Base-by-base conservation (phyloP, 108 stramenopile species). In the Cyclotella cryptica region DNA sequence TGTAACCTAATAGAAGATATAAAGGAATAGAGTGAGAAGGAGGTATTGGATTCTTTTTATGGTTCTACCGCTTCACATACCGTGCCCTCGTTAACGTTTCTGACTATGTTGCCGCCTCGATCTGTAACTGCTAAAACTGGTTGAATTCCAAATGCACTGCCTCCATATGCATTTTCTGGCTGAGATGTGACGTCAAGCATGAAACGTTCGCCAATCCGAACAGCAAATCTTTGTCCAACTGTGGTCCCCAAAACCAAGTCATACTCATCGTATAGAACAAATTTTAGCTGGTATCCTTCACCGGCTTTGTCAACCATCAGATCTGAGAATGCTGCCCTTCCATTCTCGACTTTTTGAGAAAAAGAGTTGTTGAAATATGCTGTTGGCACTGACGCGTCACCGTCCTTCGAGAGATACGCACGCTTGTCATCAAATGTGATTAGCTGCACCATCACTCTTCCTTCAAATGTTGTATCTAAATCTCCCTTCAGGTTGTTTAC, bases 91-190 rank as follows among this genome's bases (percentile, higher is more conserved):
- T 81, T 85, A 0, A 82, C 59, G 64, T 17, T 39, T 24, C 29
- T 42, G 42, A 86, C 72, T 47, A 61, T 75, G 60, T 88, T 88
- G 1, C 77, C 81, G 18, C 87, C 87, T 53, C 71, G 67, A 75
- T 88, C 87, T 30, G 83, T 67, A 11, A 88, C 39, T 18, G 69
- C 69, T 12, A 85, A 44, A 29, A 67, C 71, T 19, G 87, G 87
- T 57, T 85, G 80, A 44, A 19, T 64, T 6, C 66, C 71, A 61
- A 85, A 88, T 7, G 45, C 59, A 17, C 40, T 44, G 13, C 87
- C 87, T 8, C 84, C 84, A 35, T 72, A 79, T 41, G 81, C 87
- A 8, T 44, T 43, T 49, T 79, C 78, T 9, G 84, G 84, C 24
- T 74, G 68, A 49, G 72, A 45, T 27, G 64, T 61, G 14, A 88